phyloP scores from a whole-genome alignment of 1,284 basidiomycete species.

The Trametes sp. region DNA sequence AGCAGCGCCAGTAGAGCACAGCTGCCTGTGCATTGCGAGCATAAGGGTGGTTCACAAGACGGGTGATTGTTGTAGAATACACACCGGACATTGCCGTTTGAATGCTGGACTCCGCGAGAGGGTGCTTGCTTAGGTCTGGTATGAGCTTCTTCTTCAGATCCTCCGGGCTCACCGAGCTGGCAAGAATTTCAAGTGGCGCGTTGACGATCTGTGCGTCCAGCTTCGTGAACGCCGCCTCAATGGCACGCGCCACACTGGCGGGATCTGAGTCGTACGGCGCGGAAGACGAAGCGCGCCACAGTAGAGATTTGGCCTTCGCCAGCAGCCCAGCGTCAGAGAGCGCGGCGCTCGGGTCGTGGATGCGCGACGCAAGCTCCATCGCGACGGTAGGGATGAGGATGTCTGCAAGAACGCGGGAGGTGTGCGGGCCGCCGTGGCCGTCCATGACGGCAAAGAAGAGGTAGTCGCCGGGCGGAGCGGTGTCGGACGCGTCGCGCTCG shows the following conservation, averaged over 20 bases:
- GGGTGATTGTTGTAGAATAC: too few species aligned
- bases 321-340: constrained; percentile 44
- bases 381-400: constrained; percentile 89
- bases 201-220: constrained; percentile 83
- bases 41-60: constrained; percentile 11
- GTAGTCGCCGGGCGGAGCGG: constrained; percentile 70
- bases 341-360: constrained; percentile 44
- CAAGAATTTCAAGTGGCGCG: constrained; percentile 79
- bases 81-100: constrained; percentile 80
- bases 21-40: constrained; percentile 61
- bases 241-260: constrained; percentile 69
- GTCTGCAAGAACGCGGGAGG: constrained; percentile 85
- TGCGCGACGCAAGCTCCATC: constrained; percentile 72
- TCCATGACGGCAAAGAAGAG: constrained; percentile 92
- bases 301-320: constrained; percentile 49
- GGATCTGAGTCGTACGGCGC: constrained; percentile 62
- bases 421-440: constrained; percentile 88
- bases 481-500: constrained; percentile 63
- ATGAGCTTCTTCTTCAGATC: constrained; percentile 55
- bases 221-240: constrained; percentile 80
- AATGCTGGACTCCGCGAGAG: constrained; percentile 73
- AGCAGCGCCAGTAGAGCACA: constrained; percentile 89
- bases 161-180: constrained; percentile 59
- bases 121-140: constrained; percentile 77
- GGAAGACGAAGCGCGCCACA: constrained; percentile 46